Evolutionary conservation across 352 stramenopile species (phyloP).

Genomic region (Pelagophyceae sp.): DNA sequence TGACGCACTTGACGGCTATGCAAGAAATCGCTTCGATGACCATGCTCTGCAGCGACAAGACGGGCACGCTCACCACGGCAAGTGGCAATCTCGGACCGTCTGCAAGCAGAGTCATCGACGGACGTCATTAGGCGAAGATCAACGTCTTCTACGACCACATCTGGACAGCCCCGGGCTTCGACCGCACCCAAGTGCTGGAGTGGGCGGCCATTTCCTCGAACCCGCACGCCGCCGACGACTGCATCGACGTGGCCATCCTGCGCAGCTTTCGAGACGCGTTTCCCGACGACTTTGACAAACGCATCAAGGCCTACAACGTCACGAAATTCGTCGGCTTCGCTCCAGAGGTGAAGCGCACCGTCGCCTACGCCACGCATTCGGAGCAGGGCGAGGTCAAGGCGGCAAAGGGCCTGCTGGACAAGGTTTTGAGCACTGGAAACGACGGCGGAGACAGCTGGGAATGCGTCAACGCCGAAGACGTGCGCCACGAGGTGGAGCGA

Average conservation of each 20-base stretch:
- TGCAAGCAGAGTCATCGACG: too few species aligned
- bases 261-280: constrained; percentile 1
- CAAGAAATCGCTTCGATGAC: constrained; percentile 83
- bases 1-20: constrained; percentile 77
- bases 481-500: not conserved
- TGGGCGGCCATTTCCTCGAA: constrained; percentile 76
- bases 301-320: constrained; percentile 5
- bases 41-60: constrained; percentile 91
- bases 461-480: constrained; percentile 10
- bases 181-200: constrained; percentile 70
- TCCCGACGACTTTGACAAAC: not conserved
- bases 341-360: constrained; percentile 69
- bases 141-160: constrained; percentile 78
- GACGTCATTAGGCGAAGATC: too few species aligned
- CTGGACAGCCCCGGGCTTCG: constrained; percentile 64
- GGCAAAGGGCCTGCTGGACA: constrained; percentile 83
- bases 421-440: constrained; percentile 63
- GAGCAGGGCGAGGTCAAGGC: constrained; percentile 78
- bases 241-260: constrained; percentile 49
- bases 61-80: constrained; percentile 81
- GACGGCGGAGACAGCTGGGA: constrained; percentile 46
- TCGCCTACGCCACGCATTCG: constrained; percentile 69
- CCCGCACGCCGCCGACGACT: constrained; percentile 53
- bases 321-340: constrained; percentile 31
- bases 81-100: too few species aligned